These are phyloP conservation scores for Populus pruinosa DNA, from an alignment of 345 rosid species.

Conservation along the genomic window DNA sequence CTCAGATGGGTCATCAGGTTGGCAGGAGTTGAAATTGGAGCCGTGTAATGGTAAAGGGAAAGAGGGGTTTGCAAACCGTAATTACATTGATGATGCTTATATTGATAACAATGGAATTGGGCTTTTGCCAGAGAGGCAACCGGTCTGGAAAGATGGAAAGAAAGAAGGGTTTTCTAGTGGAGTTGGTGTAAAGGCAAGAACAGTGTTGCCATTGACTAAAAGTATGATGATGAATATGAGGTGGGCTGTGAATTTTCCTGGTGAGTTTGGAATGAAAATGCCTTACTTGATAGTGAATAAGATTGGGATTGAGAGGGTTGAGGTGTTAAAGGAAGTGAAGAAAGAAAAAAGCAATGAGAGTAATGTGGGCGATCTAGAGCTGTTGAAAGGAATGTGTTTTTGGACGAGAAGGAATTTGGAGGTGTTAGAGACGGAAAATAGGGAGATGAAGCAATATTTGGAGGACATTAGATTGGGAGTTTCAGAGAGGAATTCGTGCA, in stretches of 20 bases:
- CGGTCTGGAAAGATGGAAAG: conserved; percentile 20
- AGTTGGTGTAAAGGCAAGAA: conserved; percentile 44
- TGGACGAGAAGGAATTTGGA: conserved; percentile 61
- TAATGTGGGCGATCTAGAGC: conserved; percentile 37
- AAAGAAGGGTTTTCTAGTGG: conserved; percentile 32
- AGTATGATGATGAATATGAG: conserved; percentile 35
- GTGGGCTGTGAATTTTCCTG: conserved; percentile 48
- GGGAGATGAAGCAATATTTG: conserved; percentile 41
- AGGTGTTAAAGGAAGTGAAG: conserved; percentile 31
- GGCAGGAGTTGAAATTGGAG: conserved; percentile 65
- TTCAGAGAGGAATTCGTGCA: conserved; percentile 12
- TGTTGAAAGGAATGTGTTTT: conserved; percentile 46
- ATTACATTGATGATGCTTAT: conserved; percentile 10
- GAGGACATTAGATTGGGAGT: conserved; percentile 41
- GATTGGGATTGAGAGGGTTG: conserved; percentile 48
- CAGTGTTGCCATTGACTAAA: conserved; percentile 46
- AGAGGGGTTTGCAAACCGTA: conserved; percentile 18
- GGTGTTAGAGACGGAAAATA: conserved; percentile 48
- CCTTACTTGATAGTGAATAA: conserved; percentile 57
- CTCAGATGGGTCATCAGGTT: conserved; percentile 27
- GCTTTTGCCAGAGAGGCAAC: conserved; percentile 20
- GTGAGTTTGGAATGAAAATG: conserved; percentile 29
- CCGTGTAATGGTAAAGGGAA: conserved; percentile 23
- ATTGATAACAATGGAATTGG: conserved; percentile 19
- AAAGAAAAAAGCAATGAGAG: conserved; percentile 15